Evolutionary conservation across 352 stramenopile genomes (phyloP), one percentile per base, ranked within the genome.

Genomic region (Globisporangium parvum): DNA sequence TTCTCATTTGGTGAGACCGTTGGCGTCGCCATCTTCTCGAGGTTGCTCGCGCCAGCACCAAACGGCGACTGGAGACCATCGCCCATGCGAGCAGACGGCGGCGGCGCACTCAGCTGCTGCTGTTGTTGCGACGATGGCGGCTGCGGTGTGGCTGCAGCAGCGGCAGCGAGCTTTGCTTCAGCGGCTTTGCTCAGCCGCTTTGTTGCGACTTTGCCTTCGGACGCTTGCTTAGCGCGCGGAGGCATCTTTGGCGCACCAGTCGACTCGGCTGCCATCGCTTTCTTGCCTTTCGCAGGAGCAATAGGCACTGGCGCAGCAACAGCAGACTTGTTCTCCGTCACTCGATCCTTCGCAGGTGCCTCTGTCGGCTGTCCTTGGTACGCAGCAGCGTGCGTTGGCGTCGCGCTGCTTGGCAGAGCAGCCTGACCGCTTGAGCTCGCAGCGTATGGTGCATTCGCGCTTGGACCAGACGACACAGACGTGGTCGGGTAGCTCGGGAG

Each of bases 11-110:
- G 57, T 15, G 57, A 64, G 12, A 59, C 51, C 12, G 57, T 64
- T 44, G 57, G 57, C 17, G 57, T 64, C 20, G 51, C 35, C 56
- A 62, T 51, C 56, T 62, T 62, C 37, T 62, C 56, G 3, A 62
- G 37, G 11, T 28, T 46, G 35, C 23, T 57, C 21, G 26, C 39
- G 24, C 49, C 49, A 28, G 41, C 42, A 4, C 41, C 49, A 18
- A 62, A 62, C 9, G 56, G 56, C 3, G 56, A 62, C 23, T 62
- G 56, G 15, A 57, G 56, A 31, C 56, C 56, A 41, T 62, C 56
- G n/a, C 39, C 40, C 20, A 31, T 26, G 18, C 23, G 48, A 52
- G 14, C 23, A 24, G 6, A 39, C 5, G 11, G 15, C 46, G 24
- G 46, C 47, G 9, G 47, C 26, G 11, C 4, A 23, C 15, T 8